Evolutionary conservation across 495 filamentous ascomycete genomes (phyloP).

Genomic region (Tricharina praecox): DNA sequence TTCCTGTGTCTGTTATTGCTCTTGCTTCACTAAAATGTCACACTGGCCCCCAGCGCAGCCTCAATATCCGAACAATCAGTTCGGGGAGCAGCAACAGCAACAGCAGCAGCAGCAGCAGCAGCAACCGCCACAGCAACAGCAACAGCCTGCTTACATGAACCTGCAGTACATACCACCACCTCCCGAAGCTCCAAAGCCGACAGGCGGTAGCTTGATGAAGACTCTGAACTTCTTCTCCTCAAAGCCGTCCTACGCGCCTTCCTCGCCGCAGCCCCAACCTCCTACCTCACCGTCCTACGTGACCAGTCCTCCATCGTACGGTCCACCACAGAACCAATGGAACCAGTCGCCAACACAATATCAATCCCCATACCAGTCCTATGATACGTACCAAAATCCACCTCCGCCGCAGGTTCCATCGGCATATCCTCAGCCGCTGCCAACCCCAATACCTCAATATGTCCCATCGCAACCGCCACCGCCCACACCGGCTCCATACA

Average conservation of each 20-base stretch:
- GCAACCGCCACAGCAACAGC: background rate
- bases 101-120: too few relatives aligned
- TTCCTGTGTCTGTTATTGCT: too few relatives aligned
- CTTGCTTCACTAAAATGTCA: too few relatives aligned
- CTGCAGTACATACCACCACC: constrained; percentile 14
- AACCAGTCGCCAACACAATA: background rate
- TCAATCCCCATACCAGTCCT: background rate
- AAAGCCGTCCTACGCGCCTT: constrained; percentile 9
- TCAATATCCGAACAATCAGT: too few relatives aligned
- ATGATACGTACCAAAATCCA: constrained; percentile 39
- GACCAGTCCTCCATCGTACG: background rate
- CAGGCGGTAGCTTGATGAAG: constrained; percentile 3
- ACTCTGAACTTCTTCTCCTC: constrained; percentile 17
- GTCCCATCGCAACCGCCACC: background rate
- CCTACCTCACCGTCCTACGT: background rate
- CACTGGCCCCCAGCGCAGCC: too few relatives aligned
- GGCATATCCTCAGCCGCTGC: background rate
- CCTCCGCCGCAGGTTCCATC: background rate
- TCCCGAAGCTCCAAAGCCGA: constrained; percentile 4
- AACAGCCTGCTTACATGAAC: constrained; percentile 12
- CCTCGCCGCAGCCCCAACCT: background rate
- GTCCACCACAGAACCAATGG: background rate
- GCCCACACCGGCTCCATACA: too few relatives aligned
- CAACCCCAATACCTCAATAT: background rate
- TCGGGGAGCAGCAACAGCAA: too few relatives aligned